Conservation (phyloP, 2,329 filamentous ascomycete species). For the Xylariaceae sp. region DNA sequence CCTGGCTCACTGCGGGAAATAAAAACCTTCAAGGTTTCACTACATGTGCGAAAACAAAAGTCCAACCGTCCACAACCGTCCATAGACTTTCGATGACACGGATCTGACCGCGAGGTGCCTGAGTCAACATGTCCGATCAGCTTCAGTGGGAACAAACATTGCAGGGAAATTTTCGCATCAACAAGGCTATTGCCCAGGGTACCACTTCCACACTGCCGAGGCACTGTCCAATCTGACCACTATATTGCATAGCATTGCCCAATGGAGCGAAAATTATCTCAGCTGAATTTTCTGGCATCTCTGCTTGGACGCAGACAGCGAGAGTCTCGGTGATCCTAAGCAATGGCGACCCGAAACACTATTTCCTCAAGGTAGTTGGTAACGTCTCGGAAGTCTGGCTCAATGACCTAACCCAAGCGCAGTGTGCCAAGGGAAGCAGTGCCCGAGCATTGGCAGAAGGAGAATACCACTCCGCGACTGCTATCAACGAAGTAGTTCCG, state of each 20-base stretch:
- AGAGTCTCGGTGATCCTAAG: constrained; percentile 5
- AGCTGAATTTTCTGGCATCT: constrained; percentile 8
- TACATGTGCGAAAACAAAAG: too few relatives aligned
- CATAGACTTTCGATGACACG: too few relatives aligned
- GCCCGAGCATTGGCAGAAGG: constrained; percentile 5
- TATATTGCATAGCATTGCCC: constrained; percentile 13
- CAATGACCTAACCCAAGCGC: neutral
- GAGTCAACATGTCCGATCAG: too few relatives aligned
- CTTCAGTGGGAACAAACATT: neutral
- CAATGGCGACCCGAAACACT: constrained; percentile 4
- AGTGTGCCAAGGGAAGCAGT: constrained; percentile 5
- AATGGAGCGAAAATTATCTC: constrained; percentile 7
- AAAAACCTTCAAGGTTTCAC: too few relatives aligned
- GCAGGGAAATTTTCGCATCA: neutral
- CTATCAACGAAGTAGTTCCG: constrained; percentile 3
- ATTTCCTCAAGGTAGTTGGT: constrained; percentile 8
- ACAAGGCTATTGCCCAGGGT: constrained; percentile 1
- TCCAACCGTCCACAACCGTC: too few relatives aligned
- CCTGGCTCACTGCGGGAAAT: too few relatives aligned
- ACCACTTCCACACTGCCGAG: neutral
- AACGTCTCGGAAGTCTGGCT: neutral
- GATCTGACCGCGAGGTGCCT: too few relatives aligned
- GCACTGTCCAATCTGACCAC: neutral
- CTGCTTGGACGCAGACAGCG: constrained; percentile 10
- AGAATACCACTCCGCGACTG: constrained; percentile 8